Evolutionary conservation across 768 basidiomycete species (phyloP), one percentile per base, ranked within the genome.

Genomic region (Leucosporidium creatinivorum): DNA sequence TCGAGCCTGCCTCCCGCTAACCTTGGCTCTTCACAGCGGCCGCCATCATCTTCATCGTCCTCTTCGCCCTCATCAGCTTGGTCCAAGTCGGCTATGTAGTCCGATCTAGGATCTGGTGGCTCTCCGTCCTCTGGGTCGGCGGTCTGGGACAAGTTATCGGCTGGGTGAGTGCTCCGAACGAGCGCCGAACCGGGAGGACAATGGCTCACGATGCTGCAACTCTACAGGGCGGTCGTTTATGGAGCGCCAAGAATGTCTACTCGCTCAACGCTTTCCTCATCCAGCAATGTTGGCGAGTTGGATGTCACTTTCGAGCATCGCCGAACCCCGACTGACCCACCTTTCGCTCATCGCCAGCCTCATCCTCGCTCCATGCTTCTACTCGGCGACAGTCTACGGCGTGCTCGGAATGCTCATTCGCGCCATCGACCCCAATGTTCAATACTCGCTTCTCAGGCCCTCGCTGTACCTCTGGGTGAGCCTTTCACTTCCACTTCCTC

Each of bases 341-440:
- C n/a, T n/a, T n/a, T 44, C 13, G 39, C 39, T 44, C 39, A 1
- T 31, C 12, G 0, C 30, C 36, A 76, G 76, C 31, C 75, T 78
- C 4, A 77, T 77, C 48, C 68, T 79, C 48, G 77, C 73, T 3
- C 78, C 78, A 0, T 76, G 75, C 55, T 79, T 78, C 70, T 78
- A 76, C 76, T 75, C 75, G 0, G 78, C 77, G 1, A 74, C 72
- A 51, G 68, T 69, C 18, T 79, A 78, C 66, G 76, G 73, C 31
- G 47, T 76, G 36, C 73, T 78, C 7, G 77, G 77, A 26, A 71
- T 74, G 69, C 74, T 76, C 52, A 77, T 79, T 69, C 68, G 65
- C 57, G 63, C 69, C 12, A 72, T 79, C 50, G 77, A 77, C 1
- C 65, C 67, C 39, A 44, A 44, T 13, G 39, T 44, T 4, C 62